Conservation (phyloP, 2,329 filamentous ascomycete genomes). For the Zasmidium angulare region DNA sequence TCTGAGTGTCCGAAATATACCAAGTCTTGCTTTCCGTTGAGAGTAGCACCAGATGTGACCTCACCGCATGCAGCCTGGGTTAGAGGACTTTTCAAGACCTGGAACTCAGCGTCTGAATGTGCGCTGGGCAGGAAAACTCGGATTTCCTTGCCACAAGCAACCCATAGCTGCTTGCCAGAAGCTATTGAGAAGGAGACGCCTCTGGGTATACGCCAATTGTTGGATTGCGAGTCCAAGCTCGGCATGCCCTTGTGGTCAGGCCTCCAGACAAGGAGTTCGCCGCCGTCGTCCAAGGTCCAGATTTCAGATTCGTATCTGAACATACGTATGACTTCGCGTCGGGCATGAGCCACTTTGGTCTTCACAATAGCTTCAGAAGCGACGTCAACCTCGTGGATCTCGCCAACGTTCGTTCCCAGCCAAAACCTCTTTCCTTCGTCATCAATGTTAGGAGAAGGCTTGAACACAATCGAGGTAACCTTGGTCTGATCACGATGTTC, state of each 20-base stretch:
- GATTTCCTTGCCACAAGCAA: slow-evolving; percentile 83
- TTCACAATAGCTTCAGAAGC: slow-evolving; percentile 67
- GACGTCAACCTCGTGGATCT: slow-evolving; percentile 87
- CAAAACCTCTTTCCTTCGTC: slow-evolving; percentile 81
- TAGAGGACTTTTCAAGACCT: slow-evolving; percentile 71
- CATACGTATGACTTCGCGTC: slow-evolving; percentile 79
- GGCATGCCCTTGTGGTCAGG: slow-evolving; percentile 71
- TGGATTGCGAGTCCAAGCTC: slow-evolving; percentile 70
- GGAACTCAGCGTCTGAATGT: slow-evolving; percentile 68
- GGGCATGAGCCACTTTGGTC: slow-evolving; percentile 71
- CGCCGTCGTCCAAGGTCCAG: slow-evolving; percentile 91
- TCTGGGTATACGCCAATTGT: slow-evolving; percentile 74
- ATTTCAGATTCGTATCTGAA: slow-evolving; percentile 83
- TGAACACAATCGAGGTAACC: slow-evolving; percentile 79
- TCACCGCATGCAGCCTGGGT: slow-evolving; percentile 74
- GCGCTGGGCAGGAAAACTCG: slow-evolving; percentile 75
- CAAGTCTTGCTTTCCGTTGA: slow-evolving; percentile 72
- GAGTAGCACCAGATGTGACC: slow-evolving; percentile 76
- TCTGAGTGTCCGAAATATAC: slow-evolving; percentile 91
- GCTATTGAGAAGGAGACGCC: slow-evolving; percentile 88
- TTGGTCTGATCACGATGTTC: slow-evolving; percentile 83
- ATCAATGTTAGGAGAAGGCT: slow-evolving; percentile 72
- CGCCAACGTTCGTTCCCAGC: slow-evolving; percentile 86
- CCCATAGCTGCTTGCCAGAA: slow-evolving; percentile 81
- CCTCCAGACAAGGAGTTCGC: slow-evolving; percentile 83